Evolutionary conservation across 495 filamentous ascomycete genomes (phyloP).

Genomic region (Daldinia concentrica): DNA sequence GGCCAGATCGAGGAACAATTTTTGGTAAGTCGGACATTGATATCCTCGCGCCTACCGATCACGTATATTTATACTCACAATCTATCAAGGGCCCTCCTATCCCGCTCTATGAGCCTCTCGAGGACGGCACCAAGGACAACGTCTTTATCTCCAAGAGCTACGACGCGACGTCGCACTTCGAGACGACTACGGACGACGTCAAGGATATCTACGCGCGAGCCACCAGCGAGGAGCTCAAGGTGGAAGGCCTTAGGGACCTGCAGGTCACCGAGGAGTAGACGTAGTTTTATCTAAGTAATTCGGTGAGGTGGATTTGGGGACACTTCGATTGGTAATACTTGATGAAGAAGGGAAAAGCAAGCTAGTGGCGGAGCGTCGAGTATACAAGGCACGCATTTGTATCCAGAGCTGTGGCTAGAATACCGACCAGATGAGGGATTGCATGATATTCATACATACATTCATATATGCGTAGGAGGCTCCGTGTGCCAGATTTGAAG

Average conservation of each 20-base stretch:
- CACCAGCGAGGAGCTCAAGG: slow-evolving; percentile 85
- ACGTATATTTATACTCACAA: slow-evolving; percentile 3
- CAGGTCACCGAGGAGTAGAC: slow-evolving; percentile 62
- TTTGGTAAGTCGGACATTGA: slow-evolving; percentile 64
- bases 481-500: neutral
- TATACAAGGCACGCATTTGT: neutral
- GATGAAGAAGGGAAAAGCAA: neutral
- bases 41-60: neutral
- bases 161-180: slow-evolving; percentile 96
- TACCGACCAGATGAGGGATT: slow-evolving; percentile 2
- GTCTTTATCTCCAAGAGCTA: slow-evolving; percentile 99
- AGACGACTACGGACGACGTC: slow-evolving; percentile 90
- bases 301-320: neutral
- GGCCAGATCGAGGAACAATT: slow-evolving; percentile 97
- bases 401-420: neutral
- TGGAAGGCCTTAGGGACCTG: slow-evolving; percentile 66
- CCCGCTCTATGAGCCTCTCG: slow-evolving; percentile 90
- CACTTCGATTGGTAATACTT: slow-evolving; percentile 5
- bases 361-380: neutral
- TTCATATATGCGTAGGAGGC: neutral
- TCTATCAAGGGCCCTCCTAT: slow-evolving; percentile 73
- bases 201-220: slow-evolving; percentile 90
- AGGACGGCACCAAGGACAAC: slow-evolving; percentile 85
- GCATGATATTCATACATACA: slow-evolving; percentile 1
- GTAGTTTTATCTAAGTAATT: neutral